A percentile compares a stretch with the other conserved stretches of the same genome.
Conservation (phyloP, 106 monocot species). For the Apostasia ramifera region DNA sequence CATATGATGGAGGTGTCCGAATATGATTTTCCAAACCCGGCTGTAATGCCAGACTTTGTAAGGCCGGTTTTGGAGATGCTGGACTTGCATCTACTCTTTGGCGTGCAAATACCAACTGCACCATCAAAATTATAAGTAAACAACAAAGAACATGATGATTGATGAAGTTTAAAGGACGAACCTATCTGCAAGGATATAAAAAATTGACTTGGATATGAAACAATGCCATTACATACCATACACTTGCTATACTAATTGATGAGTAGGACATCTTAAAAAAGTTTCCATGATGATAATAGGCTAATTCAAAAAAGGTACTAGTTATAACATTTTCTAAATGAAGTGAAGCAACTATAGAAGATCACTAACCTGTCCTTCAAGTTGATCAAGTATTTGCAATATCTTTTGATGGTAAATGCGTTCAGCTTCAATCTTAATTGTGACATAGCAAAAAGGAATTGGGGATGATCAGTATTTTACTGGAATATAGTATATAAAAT, state of each 20-base stretch:
- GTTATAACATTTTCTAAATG: too few relatives aligned
- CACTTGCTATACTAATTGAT: too few relatives aligned
- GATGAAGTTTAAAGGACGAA: too few relatives aligned
- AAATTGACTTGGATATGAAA: too few relatives aligned
- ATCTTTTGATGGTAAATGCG: conserved; percentile 76
- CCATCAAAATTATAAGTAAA: background rate
- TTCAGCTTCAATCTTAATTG: conserved; percentile 80
- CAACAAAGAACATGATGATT: background rate
- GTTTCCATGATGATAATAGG: too few relatives aligned
- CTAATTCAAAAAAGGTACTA: background rate
- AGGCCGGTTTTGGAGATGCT: conserved; percentile 44
- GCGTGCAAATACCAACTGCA: conserved; percentile 74
- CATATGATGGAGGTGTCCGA: conserved; percentile 87
- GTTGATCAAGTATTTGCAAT: conserved; percentile 80
- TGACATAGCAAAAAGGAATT: background rate
- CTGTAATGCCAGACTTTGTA: conserved; percentile 19
- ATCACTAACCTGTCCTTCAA: conserved; percentile 61
- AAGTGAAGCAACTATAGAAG: background rate
- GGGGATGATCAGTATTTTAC: background rate
- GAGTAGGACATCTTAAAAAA: too few relatives aligned
- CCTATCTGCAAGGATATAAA: background rate
- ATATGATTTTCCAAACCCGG: conserved; percentile 34
- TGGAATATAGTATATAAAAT: background rate
- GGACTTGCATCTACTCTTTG: conserved; percentile 87
- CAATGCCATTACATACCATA: too few relatives aligned